Evolutionary conservation across 257 asterid genomes (phyloP), one percentile per base, ranked within the genome.

Genomic region (Cynanchum wilfordii): DNA sequence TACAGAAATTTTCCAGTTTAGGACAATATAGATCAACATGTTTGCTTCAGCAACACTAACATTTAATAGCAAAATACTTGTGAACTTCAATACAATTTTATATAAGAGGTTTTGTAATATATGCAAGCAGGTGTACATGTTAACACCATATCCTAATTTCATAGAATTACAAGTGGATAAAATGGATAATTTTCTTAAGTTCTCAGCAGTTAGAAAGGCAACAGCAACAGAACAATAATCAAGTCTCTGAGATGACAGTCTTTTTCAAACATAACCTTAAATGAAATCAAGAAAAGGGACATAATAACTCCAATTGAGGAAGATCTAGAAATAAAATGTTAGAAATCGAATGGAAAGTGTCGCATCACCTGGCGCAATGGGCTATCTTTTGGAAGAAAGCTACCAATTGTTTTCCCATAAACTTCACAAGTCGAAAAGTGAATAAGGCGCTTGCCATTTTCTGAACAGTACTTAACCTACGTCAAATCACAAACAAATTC

Each of bases 401-500:
- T 68, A 73, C 97, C 98, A 71, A 89, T 83, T 0, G 96, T 92
- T 84, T 92, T 92, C 82, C 98, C 98, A 68, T 92, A 92, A 74
- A 92, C 82, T 77, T 92, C 98, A 85, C 98, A 92, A 44, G 98
- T 92, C 42, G 98, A 92, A 72, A 92, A 92, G 81, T 92, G 98
- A 76, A 92, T 92, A 76, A 92, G 94, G 44, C 97, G 92, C 86
- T 92, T 92, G 71, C 84, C 72, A 75, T 92, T 92, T 70, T 88
- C 98, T 0, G 98, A 92, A 74, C 98, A 88, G 88, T 92, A 90
- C 81, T 92, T 92, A 38, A 92, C 94, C 97, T 92, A 75, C 65
- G 52, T 1, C 47, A 73, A 80, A 7, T 59, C 78, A 80, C 45
- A 78, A 66, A 75, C 45, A 11, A 24, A 52, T 36, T 56, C 5